phyloP scores from a whole-genome alignment of 441 rosid species.

The Bruguiera hainesii region DNA sequence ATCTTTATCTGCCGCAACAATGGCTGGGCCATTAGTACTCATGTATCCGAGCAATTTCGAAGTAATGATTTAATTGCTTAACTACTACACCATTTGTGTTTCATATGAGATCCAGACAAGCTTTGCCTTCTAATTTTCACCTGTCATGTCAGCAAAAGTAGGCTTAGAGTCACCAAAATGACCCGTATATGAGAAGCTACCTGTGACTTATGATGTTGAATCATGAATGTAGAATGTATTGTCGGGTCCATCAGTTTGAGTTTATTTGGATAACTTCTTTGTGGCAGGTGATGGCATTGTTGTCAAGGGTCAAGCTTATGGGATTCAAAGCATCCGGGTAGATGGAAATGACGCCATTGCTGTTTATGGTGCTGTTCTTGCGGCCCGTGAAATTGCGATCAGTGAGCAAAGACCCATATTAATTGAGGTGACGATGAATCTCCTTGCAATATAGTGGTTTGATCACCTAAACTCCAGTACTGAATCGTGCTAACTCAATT shows the following conservation, averaged over 20 bases:
- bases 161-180: too few relatives aligned
- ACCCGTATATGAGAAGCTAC: too few relatives aligned
- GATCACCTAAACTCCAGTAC: too few relatives aligned
- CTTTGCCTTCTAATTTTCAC: too few relatives aligned
- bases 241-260: too few relatives aligned
- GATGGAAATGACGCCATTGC: conserved; percentile 85
- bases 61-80: conserved; percentile 31
- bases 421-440: conserved; percentile 45
- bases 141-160: too few relatives aligned
- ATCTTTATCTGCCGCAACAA: conserved; percentile 73
- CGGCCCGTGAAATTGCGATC: conserved; percentile 62
- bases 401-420: conserved; percentile 57
- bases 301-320: conserved; percentile 70
- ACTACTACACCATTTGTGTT: too few relatives aligned
- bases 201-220: too few relatives aligned
- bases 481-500: too few relatives aligned
- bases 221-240: too few relatives aligned
- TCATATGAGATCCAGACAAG: too few relatives aligned
- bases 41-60: conserved; percentile 61
- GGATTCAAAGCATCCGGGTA: conserved; percentile 66
- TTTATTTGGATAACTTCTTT: too few relatives aligned
- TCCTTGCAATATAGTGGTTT: not conserved
- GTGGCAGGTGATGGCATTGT: conserved; percentile 70
- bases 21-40: conserved; percentile 88
- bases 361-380: conserved; percentile 47